Percentiles rank a stretch among this genome's conserved stretches.
These are phyloP conservation scores for Silene conica DNA, from an alignment of 148 eudicot genomes.

Conservation along the genomic window DNA sequence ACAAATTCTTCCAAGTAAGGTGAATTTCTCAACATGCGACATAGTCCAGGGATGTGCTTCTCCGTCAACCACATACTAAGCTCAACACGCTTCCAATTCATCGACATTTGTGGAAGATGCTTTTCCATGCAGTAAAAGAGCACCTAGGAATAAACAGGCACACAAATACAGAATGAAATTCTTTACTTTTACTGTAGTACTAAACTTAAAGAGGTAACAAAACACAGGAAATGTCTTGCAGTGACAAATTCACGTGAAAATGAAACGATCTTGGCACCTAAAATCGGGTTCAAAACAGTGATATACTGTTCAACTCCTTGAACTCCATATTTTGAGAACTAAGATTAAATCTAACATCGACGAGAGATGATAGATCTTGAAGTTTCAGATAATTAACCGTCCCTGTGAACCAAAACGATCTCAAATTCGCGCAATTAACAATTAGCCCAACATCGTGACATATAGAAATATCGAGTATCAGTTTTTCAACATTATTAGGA, in stretches of 20 bases:
- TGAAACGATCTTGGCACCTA: slow-evolving; percentile 13
- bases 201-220: background rate
- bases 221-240: slow-evolving; percentile 4
- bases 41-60: too few relatives aligned
- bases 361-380: background rate
- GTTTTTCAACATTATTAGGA: slow-evolving; percentile 7
- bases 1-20: too few relatives aligned
- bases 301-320: slow-evolving; percentile 8
- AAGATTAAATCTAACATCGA: slow-evolving; percentile 2
- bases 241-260: slow-evolving; percentile 18
- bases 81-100: too few relatives aligned
- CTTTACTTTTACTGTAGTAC: background rate
- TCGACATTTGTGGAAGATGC: background rate
- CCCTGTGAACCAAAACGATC: slow-evolving; percentile 12
- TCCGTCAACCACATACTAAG: too few relatives aligned
- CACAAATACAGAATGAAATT: too few relatives aligned
- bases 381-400: slow-evolving; percentile 1
- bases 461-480: slow-evolving; percentile 16
- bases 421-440: slow-evolving; percentile 15
- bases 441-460: background rate
- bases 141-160: slow-evolving; percentile 8
- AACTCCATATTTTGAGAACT: background rate
- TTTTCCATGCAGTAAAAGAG: slow-evolving; percentile 21
- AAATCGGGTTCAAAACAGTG: slow-evolving; percentile 16
- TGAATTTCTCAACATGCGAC: too few relatives aligned